Percentiles rank a stretch among this genome's conserved stretches.
These are phyloP conservation scores for Magnaporthiopsis poae DNA, from an alignment of 2,329 filamentous ascomycete genomes.

Conservation along the genomic window DNA sequence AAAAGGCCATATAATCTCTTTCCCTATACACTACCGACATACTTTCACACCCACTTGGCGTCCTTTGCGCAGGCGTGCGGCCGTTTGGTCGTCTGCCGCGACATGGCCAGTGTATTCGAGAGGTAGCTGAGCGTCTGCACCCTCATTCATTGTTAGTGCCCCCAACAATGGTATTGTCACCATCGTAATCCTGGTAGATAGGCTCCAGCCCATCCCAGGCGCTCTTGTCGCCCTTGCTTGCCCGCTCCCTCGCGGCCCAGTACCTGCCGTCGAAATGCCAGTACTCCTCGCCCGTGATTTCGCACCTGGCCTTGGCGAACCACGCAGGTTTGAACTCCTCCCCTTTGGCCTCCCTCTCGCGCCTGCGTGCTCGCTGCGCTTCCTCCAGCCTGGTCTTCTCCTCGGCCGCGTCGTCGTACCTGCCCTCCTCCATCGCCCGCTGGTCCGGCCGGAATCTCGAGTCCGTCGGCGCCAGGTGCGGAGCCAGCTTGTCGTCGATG, in stretches of 20 bases:
- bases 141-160: background rate
- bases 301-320: conserved; percentile 66
- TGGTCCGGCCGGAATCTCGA: conserved; percentile 89
- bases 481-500: conserved; percentile 67
- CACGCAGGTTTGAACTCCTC: conserved; percentile 77
- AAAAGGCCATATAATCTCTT: background rate
- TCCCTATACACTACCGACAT: background rate
- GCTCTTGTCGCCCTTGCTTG: conserved; percentile 46
- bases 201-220: conserved; percentile 67
- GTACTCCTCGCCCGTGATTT: conserved; percentile 75
- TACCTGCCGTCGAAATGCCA: conserved; percentile 87
- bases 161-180: background rate
- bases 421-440: conserved; percentile 95
- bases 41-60: too few relatives aligned
- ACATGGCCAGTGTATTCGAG: conserved; percentile 89
- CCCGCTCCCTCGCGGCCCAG: conserved; percentile 64
- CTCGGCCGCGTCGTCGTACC: conserved; percentile 82
- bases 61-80: conserved; percentile 68
- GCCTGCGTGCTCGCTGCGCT: conserved; percentile 69
- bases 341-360: conserved; percentile 63
- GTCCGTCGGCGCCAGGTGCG: conserved; percentile 80
- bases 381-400: conserved; percentile 95
- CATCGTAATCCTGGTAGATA: conserved; percentile 45
- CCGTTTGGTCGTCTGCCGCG: conserved; percentile 77
- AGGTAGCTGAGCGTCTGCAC: conserved; percentile 73